A percentile compares a stretch with the other conserved stretches of the same genome.
phyloP scores from a whole-genome alignment of 2,329 filamentous ascomycete genomes.

The Trichothecium sympodiale region DNA sequence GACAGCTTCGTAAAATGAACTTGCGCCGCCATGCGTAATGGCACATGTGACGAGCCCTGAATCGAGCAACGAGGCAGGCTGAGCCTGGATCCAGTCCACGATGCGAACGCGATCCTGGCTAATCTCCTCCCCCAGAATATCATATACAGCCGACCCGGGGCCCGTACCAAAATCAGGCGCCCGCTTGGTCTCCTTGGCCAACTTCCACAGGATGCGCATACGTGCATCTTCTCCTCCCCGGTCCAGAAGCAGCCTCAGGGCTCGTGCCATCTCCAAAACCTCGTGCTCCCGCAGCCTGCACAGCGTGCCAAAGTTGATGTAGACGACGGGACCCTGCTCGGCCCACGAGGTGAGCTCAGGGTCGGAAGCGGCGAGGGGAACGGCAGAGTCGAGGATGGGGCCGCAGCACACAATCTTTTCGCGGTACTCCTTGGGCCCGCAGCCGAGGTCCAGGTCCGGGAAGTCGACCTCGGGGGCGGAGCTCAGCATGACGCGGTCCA shows the following conservation, averaged over 20 bases:
- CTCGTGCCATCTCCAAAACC: slow-evolving; percentile 25
- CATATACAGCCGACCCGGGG: slow-evolving; percentile 6
- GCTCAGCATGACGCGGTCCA: neutral
- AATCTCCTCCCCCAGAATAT: slow-evolving; percentile 14
- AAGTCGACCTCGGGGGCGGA: slow-evolving; percentile 22
- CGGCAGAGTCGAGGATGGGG: slow-evolving; percentile 28
- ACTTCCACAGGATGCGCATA: slow-evolving; percentile 20
- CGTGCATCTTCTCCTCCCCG: slow-evolving; percentile 8
- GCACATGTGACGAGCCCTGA: slow-evolving; percentile 25
- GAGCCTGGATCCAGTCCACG: slow-evolving; percentile 25
- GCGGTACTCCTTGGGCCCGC: slow-evolving; percentile 11
- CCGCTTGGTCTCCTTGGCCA: slow-evolving; percentile 10
- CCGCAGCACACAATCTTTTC: slow-evolving; percentile 27
- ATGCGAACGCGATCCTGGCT: slow-evolving; percentile 21
- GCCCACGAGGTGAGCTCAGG: slow-evolving; percentile 32
- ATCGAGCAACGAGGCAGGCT: slow-evolving; percentile 24
- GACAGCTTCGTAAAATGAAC: slow-evolving; percentile 27
- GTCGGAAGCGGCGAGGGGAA: slow-evolving; percentile 22
- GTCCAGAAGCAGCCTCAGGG: slow-evolving; percentile 14
- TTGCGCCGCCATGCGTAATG: slow-evolving; percentile 35
- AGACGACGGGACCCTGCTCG: slow-evolving; percentile 25
- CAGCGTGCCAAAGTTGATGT: slow-evolving; percentile 37
- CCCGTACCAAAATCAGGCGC: slow-evolving; percentile 6
- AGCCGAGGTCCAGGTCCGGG: slow-evolving; percentile 23
- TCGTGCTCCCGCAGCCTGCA: slow-evolving; percentile 18